Conservation (phyloP, 176 grass and related monocot genomes). For the Cenchrus fungigraminus region DNA sequence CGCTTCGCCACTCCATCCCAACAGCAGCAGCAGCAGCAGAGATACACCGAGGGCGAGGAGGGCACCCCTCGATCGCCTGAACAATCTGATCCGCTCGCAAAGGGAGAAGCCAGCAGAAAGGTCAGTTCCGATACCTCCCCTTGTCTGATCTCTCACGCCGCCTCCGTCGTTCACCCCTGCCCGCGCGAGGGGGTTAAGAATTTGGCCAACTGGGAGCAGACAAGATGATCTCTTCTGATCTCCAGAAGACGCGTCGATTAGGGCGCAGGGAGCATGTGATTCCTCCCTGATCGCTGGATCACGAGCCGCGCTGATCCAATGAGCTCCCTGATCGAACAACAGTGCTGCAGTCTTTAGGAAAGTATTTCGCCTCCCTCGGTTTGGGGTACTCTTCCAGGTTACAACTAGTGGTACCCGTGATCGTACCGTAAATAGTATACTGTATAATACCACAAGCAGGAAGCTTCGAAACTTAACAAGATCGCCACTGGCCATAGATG, state of each 20-base stretch:
- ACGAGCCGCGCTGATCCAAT: neutral
- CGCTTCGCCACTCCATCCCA: neutral
- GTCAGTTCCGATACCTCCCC: slow-evolving; percentile 11
- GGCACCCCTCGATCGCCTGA: neutral
- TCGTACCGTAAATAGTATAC: neutral
- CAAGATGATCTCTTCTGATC: neutral
- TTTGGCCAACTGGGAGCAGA: neutral
- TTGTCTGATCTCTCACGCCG: slow-evolving; percentile 2
- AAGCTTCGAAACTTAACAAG: slow-evolving; percentile 18
- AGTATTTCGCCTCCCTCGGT: neutral
- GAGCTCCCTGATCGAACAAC: neutral
- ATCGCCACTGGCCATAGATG: slow-evolving; percentile 5
- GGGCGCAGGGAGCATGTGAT: slow-evolving; percentile 33
- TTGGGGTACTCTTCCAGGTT: slow-evolving; percentile 3
- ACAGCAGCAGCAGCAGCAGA: neutral
- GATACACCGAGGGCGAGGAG: neutral
- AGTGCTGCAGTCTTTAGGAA: slow-evolving; percentile 4
- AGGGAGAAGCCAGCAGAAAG: neutral
- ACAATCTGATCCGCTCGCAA: neutral
- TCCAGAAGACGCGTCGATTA: slow-evolving; percentile 38
- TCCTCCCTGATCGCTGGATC: slow-evolving; percentile 20
- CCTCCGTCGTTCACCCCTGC: neutral
- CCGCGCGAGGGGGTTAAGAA: neutral
- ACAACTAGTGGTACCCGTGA: neutral
- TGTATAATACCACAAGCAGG: slow-evolving; percentile 8